A percentile compares a stretch with the other conserved stretches of the same genome.
Evolutionary conservation across 306 rosid species (phyloP).

Genomic region (Quercus variabilis): DNA sequence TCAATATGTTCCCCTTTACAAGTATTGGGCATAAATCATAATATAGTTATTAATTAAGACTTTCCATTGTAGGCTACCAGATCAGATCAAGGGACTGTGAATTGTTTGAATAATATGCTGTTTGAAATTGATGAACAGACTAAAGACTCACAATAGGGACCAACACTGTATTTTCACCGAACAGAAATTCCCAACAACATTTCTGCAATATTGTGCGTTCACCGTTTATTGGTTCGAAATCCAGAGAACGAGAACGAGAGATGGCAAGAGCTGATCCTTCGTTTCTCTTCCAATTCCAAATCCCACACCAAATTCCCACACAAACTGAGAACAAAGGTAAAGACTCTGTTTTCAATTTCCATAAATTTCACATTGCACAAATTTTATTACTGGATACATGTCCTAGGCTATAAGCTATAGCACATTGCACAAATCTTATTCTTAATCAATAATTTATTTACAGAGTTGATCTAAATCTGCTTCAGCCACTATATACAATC

Average conservation of each 20-base stretch:
- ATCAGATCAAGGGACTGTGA: too few relatives aligned
- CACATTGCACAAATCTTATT: neutral
- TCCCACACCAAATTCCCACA: slow-evolving; percentile 4
- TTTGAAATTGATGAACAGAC: too few relatives aligned
- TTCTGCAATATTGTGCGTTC: neutral
- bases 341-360: neutral
- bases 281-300: neutral
- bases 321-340: neutral
- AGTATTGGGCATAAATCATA: too few relatives aligned
- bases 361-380: neutral
- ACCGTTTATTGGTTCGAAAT: neutral
- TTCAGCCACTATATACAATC: neutral
- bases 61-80: too few relatives aligned
- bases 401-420: neutral
- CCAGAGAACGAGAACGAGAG: neutral
- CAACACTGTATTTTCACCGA: too few relatives aligned
- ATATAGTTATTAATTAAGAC: too few relatives aligned
- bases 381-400: too few relatives aligned
- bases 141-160: too few relatives aligned
- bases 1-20: too few relatives aligned
- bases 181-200: neutral
- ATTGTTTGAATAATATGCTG: too few relatives aligned
- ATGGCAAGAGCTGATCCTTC: slow-evolving; percentile 1
- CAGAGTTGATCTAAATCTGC: neutral
- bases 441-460: neutral